phyloP scores from a whole-genome alignment of 1,284 basidiomycete genomes.

The Pseudozyma thailandica region DNA sequence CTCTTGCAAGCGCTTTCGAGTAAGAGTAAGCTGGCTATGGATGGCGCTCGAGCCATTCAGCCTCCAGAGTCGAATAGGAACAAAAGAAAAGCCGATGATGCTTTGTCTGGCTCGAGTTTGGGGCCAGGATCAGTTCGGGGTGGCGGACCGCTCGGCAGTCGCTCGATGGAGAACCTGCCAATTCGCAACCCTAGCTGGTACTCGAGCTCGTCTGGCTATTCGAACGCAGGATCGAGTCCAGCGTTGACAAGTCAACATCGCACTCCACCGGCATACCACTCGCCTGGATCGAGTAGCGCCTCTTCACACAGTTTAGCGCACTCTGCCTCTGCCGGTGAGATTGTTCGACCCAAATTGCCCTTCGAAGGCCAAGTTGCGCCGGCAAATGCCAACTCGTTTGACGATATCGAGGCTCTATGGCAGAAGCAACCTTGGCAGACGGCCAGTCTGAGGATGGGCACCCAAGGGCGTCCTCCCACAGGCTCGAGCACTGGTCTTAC shows the following conservation, averaged over 20 bases:
- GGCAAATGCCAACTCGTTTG: conserved; percentile 40
- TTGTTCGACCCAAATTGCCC: conserved; percentile 27
- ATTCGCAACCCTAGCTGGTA: conserved; percentile 40
- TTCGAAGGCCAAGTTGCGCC: conserved; percentile 36
- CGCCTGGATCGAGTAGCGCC: conserved; percentile 36
- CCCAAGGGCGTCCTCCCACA: background rate
- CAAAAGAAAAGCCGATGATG: conserved; percentile 44
- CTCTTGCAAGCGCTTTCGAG: conserved; percentile 57
- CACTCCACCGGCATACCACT: conserved; percentile 40
- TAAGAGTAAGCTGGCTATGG: conserved; percentile 47
- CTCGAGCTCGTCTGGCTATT: conserved; percentile 36
- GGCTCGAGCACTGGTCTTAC: background rate
- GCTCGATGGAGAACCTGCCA: conserved; percentile 31
- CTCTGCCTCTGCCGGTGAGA: conserved; percentile 31
- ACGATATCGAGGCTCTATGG: conserved; percentile 51
- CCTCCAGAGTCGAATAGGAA: conserved; percentile 41
- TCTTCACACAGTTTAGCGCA: conserved; percentile 40
- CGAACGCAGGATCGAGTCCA: conserved; percentile 28
- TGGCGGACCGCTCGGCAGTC: conserved; percentile 28
- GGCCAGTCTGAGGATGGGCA: conserved; percentile 42
- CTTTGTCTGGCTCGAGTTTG: conserved; percentile 17
- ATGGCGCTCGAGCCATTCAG: conserved; percentile 54
- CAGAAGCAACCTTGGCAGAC: conserved; percentile 52
- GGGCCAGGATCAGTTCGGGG: conserved; percentile 8
- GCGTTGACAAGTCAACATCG: conserved; percentile 16